Base-by-base conservation (phyloP, 129 eudicot genomes). In the Rutidosis leptorrhynchoides region DNA sequence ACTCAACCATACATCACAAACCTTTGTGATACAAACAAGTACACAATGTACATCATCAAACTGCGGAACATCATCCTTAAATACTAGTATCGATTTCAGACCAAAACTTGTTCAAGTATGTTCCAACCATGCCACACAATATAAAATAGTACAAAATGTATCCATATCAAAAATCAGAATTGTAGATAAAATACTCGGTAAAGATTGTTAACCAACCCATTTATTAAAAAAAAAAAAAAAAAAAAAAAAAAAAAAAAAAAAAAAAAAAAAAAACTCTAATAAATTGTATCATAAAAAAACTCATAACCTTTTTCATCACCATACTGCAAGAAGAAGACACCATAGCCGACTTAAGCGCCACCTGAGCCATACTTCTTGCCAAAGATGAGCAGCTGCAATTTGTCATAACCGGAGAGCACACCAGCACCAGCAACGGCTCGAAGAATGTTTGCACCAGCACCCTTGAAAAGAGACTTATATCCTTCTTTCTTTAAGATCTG, bases 351-450 rank as follows among this genome's bases (percentile, higher is more conserved):
- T 74, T 74, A 74, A 67, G 29, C 87, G 16, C 95, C 87, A 4
- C 90, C 87, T 9, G 95, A 87, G 20, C 87, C 95, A 23, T 81
- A 87, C 72, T 83, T 83, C 87, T 83, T 83, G 69, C 95, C 95
- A 33, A 84, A 67, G 7, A 82, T 14, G 45, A 87, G 63, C 46
- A 81, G 71, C 81, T 83, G 95, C 81, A 83, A 71, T 45, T 81
- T 87, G 78, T 82, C 90, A 14, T 79, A 87, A 40, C 90, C 90
- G 1, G 95, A 83, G 37, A 88, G 84, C 43, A 84, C 96, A 65
- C 88, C 88, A 30, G 86, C 91, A 27, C 86, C 91, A 2, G 89
- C 88, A 12, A 88, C 81, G 21, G 88, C 85, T 63, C 91, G 81
- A n/a, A 85, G 80, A 53, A 85, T 80, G 70, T 82, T 85, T 49